These are phyloP conservation scores for Trichoderma afroharzianum DNA, from an alignment of 2,329 filamentous ascomycete genomes.

Conservation along the genomic window DNA sequence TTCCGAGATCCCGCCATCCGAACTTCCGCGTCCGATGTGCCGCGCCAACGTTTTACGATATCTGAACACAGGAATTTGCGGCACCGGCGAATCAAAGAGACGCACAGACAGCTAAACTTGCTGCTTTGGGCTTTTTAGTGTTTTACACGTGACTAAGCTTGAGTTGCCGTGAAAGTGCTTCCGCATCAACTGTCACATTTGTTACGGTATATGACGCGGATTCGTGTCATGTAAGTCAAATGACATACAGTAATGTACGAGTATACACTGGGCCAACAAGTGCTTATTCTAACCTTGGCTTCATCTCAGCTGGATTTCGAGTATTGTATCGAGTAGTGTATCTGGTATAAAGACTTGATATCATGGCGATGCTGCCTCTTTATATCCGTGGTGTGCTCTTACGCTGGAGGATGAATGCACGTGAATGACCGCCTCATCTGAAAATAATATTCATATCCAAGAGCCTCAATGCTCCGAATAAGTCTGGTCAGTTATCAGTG, in stretches of 20 bases:
- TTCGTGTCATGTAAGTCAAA: not conserved
- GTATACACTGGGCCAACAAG: not conserved
- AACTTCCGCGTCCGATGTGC: conserved; percentile 25
- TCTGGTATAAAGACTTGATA: not conserved
- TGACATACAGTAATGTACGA: not conserved
- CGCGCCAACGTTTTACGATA: not conserved
- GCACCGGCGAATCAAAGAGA: not conserved
- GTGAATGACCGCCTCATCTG: not conserved
- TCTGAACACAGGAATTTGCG: not conserved
- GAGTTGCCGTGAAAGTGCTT: not conserved
- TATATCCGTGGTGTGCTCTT: not conserved
- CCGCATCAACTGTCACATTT: not conserved
- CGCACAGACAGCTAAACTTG: not conserved
- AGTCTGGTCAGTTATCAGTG: not conserved
- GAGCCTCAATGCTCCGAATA: not conserved
- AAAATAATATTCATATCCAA: not conserved
- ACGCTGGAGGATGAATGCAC: not conserved
- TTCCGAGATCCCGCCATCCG: conserved; percentile 24
- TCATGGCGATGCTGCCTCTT: not conserved
- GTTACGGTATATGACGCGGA: not conserved
- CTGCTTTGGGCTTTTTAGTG: not conserved
- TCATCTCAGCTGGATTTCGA: not conserved
- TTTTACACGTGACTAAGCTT: not conserved
- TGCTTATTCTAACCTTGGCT: not conserved
- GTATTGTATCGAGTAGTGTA: not conserved